These are phyloP conservation scores for Boletus semigastroideus DNA, from an alignment of 1,284 basidiomycete species.

Conservation along the genomic window DNA sequence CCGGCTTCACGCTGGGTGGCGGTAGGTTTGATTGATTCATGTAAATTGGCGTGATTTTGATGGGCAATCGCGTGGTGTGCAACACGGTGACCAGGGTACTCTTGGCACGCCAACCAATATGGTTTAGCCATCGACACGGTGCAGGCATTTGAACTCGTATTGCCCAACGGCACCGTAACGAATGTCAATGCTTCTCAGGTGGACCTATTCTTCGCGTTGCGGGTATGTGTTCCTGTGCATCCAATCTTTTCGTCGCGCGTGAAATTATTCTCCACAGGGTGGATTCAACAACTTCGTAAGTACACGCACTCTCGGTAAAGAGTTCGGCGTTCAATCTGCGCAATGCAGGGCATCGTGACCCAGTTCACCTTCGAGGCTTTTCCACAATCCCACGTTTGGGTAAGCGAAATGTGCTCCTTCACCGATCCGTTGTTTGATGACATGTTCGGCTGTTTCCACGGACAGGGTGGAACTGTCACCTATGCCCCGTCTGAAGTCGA, in stretches of 20 bases:
- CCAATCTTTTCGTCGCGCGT: slow-evolving; percentile 41
- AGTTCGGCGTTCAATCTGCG: not conserved
- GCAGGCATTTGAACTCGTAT: slow-evolving; percentile 47
- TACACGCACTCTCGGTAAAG: slow-evolving; percentile 3
- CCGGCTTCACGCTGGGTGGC: slow-evolving; percentile 37
- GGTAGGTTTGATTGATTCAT: slow-evolving; percentile 16
- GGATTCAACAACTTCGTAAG: slow-evolving; percentile 64
- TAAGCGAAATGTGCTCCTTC: slow-evolving; percentile 22
- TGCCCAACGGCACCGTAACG: slow-evolving; percentile 45
- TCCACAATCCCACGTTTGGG: slow-evolving; percentile 61
- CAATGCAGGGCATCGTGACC: slow-evolving; percentile 57
- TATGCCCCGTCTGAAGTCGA: slow-evolving; percentile 35
- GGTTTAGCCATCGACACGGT: slow-evolving; percentile 54
- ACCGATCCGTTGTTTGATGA: not conserved
- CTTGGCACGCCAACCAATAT: slow-evolving; percentile 52
- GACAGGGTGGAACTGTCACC: slow-evolving; percentile 54
- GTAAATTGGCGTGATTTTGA: not conserved
- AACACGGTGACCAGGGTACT: slow-evolving; percentile 42
- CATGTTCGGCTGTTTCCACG: slow-evolving; percentile 3
- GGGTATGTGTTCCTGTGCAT: slow-evolving; percentile 38
- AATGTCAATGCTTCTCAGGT: slow-evolving; percentile 40
- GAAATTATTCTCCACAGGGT: slow-evolving; percentile 39
- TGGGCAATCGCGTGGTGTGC: slow-evolving; percentile 5
- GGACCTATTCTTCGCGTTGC: slow-evolving; percentile 49
- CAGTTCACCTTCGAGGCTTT: slow-evolving; percentile 53